A percentile compares a stretch with the other conserved stretches of the same genome.
phyloP scores from a whole-genome alignment of 2,329 filamentous ascomycete genomes.

The Penicillium griseofulvum region DNA sequence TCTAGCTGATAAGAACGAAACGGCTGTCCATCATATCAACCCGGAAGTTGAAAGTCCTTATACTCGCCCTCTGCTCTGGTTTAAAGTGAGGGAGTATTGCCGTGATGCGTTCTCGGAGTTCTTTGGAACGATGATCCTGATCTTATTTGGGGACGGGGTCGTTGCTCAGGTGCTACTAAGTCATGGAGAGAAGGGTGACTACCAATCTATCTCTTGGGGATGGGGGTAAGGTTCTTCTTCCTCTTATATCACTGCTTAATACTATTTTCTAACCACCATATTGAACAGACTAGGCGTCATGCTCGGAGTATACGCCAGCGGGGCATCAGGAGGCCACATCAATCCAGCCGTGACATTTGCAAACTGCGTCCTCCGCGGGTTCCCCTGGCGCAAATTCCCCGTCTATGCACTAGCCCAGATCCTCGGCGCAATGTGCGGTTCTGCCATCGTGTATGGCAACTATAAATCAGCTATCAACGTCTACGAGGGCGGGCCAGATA shows the following conservation, averaged over 20 bases:
- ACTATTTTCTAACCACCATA: background rate
- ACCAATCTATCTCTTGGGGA: constrained; percentile 54
- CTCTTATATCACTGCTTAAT: background rate
- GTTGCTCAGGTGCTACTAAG: constrained; percentile 68
- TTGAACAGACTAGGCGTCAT: constrained; percentile 60
- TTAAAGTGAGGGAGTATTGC: constrained; percentile 49
- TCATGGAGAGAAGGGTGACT: constrained; percentile 43
- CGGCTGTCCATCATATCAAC: constrained; percentile 16
- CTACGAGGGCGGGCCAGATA: constrained; percentile 57
- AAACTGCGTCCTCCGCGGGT: constrained; percentile 65
- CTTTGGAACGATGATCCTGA: constrained; percentile 64
- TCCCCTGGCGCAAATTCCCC: constrained; percentile 68
- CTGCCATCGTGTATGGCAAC: constrained; percentile 61
- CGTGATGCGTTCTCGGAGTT: constrained; percentile 66
- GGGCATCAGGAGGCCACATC: constrained; percentile 63
- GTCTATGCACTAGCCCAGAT: constrained; percentile 66
- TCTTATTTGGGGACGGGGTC: constrained; percentile 69
- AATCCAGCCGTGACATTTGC: constrained; percentile 70
- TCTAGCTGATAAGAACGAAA: constrained; percentile 16
- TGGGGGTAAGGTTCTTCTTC: constrained; percentile 41
- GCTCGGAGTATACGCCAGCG: constrained; percentile 63
- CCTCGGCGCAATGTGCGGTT: constrained; percentile 64
- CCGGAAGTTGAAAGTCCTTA: constrained; percentile 5
- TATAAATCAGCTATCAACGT: constrained; percentile 64
- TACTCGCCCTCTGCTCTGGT: constrained; percentile 48